Base-by-base conservation (phyloP, 495 filamentous ascomycete genomes). In the Hypoxylon intermedium region DNA sequence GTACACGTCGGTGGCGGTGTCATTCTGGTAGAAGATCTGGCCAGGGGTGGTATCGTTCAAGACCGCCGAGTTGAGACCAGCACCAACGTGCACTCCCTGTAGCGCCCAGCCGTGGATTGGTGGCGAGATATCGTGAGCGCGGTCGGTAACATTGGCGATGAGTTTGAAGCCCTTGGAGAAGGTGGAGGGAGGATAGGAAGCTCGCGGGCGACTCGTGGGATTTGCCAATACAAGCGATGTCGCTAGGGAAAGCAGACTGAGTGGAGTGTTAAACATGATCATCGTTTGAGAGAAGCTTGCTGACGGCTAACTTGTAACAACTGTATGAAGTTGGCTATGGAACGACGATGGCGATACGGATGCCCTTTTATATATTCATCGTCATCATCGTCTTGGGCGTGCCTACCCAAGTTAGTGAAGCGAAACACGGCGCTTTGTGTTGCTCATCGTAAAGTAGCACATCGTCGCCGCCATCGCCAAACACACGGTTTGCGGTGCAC, bases 21-120 rank as follows among this genome's bases (percentile, higher is more conserved):
- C 73, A 58, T 74, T 74, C 16, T 70, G 59, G 67, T 73, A 73
- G 43, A 74, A 75, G 48, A 74, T 55, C 19, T 58, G 64, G 11
- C 55, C 69, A 4, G 54, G 30, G 4, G 52, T 58, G 24, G 62
- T 52, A n/a, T 48, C 30, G 51, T 65, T 58, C 30, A 73, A 53
- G 12, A 71, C 65, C 9, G 69, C 72, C 6, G 58, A 63, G 63
- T 68, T 70, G 9, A 59, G 31, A 11, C 60, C 68, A 1, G 73
- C 64, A 15, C 70, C 72, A 4, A 61, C 55, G 56, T 75, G 73
- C 1, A 49, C 58, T 7, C 60, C 63, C 18, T 50, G 38, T 19
- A 75, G 16, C 28, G 42, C 47, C 24, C 11, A 57, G 44, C 60
- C 57, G 37, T 73, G 53, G 49, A 73, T 63, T 1, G 63, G 53